phyloP scores from a whole-genome alignment of 176 grass and related monocot species.

The Cenchrus purpureus region DNA sequence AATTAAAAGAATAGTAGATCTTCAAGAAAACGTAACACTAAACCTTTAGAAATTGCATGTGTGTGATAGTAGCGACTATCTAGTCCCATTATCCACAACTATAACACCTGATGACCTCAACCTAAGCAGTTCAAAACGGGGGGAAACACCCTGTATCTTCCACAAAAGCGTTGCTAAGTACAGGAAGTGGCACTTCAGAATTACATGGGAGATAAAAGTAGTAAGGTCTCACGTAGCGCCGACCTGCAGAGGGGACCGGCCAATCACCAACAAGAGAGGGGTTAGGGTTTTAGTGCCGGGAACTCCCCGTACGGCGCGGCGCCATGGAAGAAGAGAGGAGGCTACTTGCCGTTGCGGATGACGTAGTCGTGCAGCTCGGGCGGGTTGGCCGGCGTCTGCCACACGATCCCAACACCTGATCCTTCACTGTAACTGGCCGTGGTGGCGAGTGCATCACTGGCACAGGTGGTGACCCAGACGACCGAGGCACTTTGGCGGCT shows the following conservation, averaged over 20 bases:
- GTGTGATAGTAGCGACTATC: background rate
- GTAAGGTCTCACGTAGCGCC: constrained; percentile 90
- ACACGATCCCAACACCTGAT: constrained; percentile 72
- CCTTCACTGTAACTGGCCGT: constrained; percentile 94
- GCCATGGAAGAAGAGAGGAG: background rate
- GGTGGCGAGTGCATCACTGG: constrained; percentile 92
- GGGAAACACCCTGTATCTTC: background rate
- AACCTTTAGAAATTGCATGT: background rate
- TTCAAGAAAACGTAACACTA: background rate
- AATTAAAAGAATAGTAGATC: background rate
- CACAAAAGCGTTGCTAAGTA: background rate
- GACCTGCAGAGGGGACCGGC: constrained; percentile 43
- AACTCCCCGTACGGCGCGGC: background rate
- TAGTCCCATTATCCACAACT: background rate
- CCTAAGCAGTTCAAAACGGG: background rate
- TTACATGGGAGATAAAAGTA: constrained; percentile 98
- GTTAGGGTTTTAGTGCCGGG: constrained; percentile 25
- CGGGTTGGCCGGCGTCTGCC: constrained; percentile 88
- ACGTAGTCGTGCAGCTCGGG: constrained; percentile 82
- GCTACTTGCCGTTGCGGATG: constrained; percentile 61
- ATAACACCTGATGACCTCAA: background rate
- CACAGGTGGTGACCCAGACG: constrained; percentile 83
- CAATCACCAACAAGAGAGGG: background rate
- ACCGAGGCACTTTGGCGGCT: constrained; percentile 85
- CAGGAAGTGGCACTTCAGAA: background rate